Conservation (phyloP, 2,329 filamentous ascomycete species). For the Colletotrichum spaethianum region DNA sequence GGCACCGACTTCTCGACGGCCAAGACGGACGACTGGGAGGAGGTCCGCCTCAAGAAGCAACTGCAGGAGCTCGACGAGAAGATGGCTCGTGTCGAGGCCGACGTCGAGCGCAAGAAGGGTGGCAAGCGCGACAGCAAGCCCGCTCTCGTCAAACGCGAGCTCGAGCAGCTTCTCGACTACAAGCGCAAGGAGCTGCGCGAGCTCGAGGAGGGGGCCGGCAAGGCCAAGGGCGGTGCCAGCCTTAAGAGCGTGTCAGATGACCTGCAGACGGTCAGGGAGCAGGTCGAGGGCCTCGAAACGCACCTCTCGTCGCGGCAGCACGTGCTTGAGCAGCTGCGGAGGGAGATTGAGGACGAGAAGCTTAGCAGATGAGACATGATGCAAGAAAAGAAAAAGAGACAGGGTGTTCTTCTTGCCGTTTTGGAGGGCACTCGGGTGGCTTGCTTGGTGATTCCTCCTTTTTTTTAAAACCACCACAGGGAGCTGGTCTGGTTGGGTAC, state of each 20-base stretch:
- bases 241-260: constrained; percentile 88
- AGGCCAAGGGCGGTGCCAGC: constrained; percentile 77
- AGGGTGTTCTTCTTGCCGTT: neutral
- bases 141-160: constrained; percentile 91
- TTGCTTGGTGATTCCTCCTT: constrained; percentile 4
- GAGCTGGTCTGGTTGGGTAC: constrained; percentile 24
- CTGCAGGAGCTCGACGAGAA: constrained; percentile 90
- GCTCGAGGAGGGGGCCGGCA: constrained; percentile 79
- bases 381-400: neutral
- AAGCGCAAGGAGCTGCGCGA: constrained; percentile 86
- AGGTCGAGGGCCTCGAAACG: constrained; percentile 89
- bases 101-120: constrained; percentile 74
- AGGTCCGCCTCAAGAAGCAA: constrained; percentile 94
- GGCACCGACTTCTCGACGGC: constrained; percentile 93
- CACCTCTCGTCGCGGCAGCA: constrained; percentile 85
- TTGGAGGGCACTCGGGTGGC: neutral
- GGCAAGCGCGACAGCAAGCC: constrained; percentile 84
- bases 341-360: constrained; percentile 91
- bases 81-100: constrained; percentile 84
- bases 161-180: constrained; percentile 95
- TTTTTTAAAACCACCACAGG: neutral
- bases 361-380: constrained; percentile 57
- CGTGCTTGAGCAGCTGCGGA: constrained; percentile 80
- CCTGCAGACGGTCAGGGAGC: constrained; percentile 90
- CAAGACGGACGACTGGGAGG: constrained; percentile 96